Evolutionary conservation across 495 filamentous ascomycete genomes (phyloP), one percentile per base, ranked within the genome.

Genomic region (Podospora sp.): DNA sequence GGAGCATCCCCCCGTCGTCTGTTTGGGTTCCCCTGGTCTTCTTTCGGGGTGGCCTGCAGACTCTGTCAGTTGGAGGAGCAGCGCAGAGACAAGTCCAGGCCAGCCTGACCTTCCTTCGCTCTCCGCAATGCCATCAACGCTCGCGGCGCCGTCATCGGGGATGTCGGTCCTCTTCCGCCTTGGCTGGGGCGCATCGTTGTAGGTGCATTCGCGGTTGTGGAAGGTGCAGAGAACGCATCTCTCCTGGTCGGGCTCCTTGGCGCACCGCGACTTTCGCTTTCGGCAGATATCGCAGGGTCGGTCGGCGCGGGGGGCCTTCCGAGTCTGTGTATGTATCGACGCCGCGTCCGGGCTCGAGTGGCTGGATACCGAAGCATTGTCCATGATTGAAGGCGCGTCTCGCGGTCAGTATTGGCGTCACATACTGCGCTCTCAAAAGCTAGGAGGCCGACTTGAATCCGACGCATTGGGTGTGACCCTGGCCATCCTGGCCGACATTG

Each of bases 261-360:
- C 91, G 77, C 91, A 94, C 55, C 89, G 86, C 71, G 88, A 91
- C 78, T 93, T 93, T 73, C 91, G 82, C 75, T 86, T 87, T 55
- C 92, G 83, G 78, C 91, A 94, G 60, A 89, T 89, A 82, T 94
- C 91, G 77, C 74, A 76, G 14, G 74, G 74, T n/a, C 72, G 68
- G 33, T 73, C 72, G 57, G 67, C 35, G 49, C 73, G 73, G 16
- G 63, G 29, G 27, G 60, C 60, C 49, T 62, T 68, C 29, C 60
- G 66, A 14, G 58, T 24, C 18, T 65, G 70, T 9, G 63, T 46
- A n/a, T 68, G 62, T 12, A 46, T 12, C 9, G 61, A 61, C 24
- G 66, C 68, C 26, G 61, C 65, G 21, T 71, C 69, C 26, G 71
- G 71, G 65, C 69, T 74, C n/a, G 69, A 72, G 20, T 35, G 58